phyloP scores from a whole-genome alignment of 805 yeast species.

The Kodamaea sagamina region DNA sequence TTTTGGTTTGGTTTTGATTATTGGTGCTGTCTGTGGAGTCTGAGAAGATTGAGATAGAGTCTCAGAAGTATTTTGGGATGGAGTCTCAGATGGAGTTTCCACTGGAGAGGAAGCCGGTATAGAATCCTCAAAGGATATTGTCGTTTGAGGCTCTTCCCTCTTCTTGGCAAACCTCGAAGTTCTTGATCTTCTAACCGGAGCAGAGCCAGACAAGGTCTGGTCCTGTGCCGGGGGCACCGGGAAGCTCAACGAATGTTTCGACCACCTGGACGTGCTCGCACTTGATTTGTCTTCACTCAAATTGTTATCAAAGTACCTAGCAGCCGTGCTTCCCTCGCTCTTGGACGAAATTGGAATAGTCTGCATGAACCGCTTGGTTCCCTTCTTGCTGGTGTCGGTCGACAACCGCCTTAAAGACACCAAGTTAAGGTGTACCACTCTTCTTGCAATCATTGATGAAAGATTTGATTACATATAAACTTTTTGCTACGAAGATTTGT shows the following conservation, averaged over 20 bases:
- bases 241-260: constrained; percentile 29
- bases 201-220: constrained; percentile 1
- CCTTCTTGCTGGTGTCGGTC: constrained; percentile 23
- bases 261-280: constrained; percentile 28
- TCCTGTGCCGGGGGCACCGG: constrained; percentile 12
- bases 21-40: constrained; percentile 18
- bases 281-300: constrained; percentile 15
- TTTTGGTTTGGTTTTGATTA: constrained; percentile 19
- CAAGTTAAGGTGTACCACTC: constrained; percentile 11
- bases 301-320: constrained; percentile 14
- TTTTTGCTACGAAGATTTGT: background rate
- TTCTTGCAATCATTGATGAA: constrained; percentile 13
- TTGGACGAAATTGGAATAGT: constrained; percentile 31
- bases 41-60: constrained; percentile 8
- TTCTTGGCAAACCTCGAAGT: constrained; percentile 27
- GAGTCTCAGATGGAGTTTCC: constrained; percentile 5
- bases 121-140: constrained; percentile 7
- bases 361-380: constrained; percentile 36
- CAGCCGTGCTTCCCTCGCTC: constrained; percentile 1
- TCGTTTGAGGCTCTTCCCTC: constrained; percentile 13
- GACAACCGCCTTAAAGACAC: constrained; percentile 19
- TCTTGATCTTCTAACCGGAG: constrained; percentile 33
- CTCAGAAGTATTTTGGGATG: too few species aligned
- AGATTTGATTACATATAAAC: constrained; percentile 4
- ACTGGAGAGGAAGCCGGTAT: constrained; percentile 8